phyloP scores from a whole-genome alignment of 169 alveolate species.

The Cryptosporidium viatorum region DNA sequence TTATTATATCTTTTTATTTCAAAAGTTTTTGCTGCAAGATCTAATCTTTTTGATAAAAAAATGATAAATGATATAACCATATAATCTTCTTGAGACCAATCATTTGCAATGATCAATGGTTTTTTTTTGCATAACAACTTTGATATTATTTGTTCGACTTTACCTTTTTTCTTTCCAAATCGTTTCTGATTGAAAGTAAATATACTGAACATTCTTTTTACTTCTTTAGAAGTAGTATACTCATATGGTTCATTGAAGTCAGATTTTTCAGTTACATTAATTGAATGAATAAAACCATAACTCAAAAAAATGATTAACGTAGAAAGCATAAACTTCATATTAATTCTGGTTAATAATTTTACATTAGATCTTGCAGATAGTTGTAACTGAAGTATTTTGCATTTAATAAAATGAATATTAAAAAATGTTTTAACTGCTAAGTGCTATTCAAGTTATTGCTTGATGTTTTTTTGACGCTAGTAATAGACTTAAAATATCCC shows the following conservation, averaged over 20 bases:
- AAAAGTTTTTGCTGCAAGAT: conserved; percentile 33
- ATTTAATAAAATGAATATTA: background rate
- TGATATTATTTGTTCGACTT: conserved; percentile 30
- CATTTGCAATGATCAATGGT: conserved; percentile 50
- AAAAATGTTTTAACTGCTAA: background rate
- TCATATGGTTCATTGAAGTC: background rate
- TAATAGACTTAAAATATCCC: background rate
- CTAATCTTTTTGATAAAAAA: conserved; percentile 40
- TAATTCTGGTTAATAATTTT: background rate
- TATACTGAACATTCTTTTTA: background rate
- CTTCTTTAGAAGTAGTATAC: conserved; percentile 31
- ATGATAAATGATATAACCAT: conserved; percentile 28
- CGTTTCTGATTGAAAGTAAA: background rate
- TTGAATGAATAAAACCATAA: background rate
- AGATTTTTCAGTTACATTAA: background rate
- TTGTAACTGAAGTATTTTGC: background rate
- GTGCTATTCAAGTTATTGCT: background rate
- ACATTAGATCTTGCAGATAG: background rate
- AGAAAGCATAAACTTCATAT: background rate
- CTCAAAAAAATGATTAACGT: background rate
- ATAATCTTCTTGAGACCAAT: conserved; percentile 50
- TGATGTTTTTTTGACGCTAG: background rate
- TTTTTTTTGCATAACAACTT: conserved; percentile 31
- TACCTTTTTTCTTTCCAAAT: conserved; percentile 69
- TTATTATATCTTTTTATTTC: conserved; percentile 18